These are phyloP conservation scores for Malus hybrid DNA, from an alignment of 331 rosid genomes.

Conservation along the genomic window DNA sequence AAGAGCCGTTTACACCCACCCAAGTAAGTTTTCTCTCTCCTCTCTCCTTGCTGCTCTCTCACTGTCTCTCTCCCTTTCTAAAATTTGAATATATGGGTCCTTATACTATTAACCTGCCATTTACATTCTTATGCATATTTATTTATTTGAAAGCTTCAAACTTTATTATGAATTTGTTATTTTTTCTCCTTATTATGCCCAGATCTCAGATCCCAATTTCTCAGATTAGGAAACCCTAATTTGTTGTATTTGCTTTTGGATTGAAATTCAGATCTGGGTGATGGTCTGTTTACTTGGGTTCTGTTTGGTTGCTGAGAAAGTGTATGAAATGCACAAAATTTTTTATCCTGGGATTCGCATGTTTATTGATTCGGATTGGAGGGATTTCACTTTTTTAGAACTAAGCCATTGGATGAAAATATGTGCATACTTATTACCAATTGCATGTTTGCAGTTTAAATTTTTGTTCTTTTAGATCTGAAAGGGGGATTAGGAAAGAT, in stretches of 20 bases:
- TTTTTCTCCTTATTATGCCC: conserved; percentile 4
- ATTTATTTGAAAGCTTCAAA: conserved; percentile 7
- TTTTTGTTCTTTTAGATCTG: not conserved
- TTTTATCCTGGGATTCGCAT: conserved; percentile 24
- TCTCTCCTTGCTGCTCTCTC: conserved; percentile 9
- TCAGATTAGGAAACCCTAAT: conserved; percentile 20
- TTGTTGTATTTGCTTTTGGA: conserved; percentile 3
- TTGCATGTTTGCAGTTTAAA: not conserved
- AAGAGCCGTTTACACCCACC: conserved; percentile 44
- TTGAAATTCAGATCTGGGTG: conserved; percentile 31
- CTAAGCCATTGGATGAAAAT: not conserved
- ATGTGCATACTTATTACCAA: not conserved
- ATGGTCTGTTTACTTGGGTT: not conserved
- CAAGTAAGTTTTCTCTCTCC: conserved; percentile 41
- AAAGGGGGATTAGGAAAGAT: not conserved
- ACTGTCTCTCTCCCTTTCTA: conserved; percentile 24
- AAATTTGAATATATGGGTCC: conserved; percentile 74
- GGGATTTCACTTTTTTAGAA: not conserved
- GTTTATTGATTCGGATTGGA: conserved; percentile 1
- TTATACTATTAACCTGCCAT: conserved; percentile 42
- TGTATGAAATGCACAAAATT: conserved; percentile 16
- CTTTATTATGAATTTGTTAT: conserved; percentile 13
- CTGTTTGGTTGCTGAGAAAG: conserved; percentile 17
- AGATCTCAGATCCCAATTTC: conserved; percentile 36
- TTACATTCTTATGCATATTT: conserved; percentile 31